Evolutionary conservation across 116 monocot species (phyloP).

Genomic region (Cymodocea nodosa): DNA sequence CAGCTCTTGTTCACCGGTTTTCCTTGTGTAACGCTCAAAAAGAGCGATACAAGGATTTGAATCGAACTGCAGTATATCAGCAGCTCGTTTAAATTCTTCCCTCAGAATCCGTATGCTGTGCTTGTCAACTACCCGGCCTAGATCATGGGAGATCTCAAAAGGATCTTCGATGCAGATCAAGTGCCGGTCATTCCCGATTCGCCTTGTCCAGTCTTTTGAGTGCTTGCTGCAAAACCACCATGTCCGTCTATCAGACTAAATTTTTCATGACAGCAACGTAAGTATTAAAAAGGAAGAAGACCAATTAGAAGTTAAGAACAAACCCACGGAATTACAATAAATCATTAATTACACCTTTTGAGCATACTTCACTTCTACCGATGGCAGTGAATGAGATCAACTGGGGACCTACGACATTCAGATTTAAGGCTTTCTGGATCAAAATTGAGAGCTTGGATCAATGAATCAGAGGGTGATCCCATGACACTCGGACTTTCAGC

Average conservation of each 20-base stretch:
- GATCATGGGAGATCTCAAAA: constrained; percentile 63
- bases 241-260: not conserved
- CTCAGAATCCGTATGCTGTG: constrained; percentile 57
- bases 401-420: too few relatives aligned
- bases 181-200: constrained; percentile 71
- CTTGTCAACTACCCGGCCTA: constrained; percentile 71
- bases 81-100: constrained; percentile 75
- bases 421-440: too few relatives aligned
- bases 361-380: too few relatives aligned
- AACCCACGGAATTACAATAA: too few relatives aligned
- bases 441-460: too few relatives aligned
- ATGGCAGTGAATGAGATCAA: too few relatives aligned
- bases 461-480: too few relatives aligned
- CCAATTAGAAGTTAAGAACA: too few relatives aligned
- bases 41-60: constrained; percentile 31
- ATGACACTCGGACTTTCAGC: too few relatives aligned
- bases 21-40: constrained; percentile 44
- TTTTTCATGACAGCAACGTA: too few relatives aligned
- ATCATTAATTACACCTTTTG: too few relatives aligned
- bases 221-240: constrained; percentile 34
- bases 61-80: constrained; percentile 44
- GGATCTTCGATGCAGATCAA: constrained; percentile 85
- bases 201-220: constrained; percentile 65
- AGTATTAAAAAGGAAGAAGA: too few relatives aligned
- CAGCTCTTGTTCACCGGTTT: not conserved